Evolutionary conservation across 139 green algal genomes (phyloP).

Genomic region (Edaphochlamys debaryana): DNA sequence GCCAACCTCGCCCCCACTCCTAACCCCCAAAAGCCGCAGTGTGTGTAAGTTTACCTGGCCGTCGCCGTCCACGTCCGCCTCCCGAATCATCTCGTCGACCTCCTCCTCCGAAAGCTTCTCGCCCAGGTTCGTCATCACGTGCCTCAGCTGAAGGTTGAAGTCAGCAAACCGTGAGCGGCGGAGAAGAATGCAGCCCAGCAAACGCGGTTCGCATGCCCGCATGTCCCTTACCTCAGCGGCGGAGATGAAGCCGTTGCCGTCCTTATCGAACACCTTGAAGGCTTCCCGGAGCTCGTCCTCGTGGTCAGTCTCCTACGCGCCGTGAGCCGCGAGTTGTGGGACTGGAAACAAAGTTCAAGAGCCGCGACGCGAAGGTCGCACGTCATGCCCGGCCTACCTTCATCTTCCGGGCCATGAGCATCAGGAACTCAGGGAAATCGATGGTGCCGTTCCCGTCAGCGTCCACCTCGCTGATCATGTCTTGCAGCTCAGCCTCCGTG

Average conservation of each 20-base stretch:
- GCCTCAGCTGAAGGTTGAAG: conserved; percentile 94
- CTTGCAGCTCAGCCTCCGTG: conserved; percentile 98
- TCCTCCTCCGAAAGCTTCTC: conserved; percentile 99
- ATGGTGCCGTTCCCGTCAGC: conserved; percentile 99
- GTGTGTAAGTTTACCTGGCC: too few relatives aligned
- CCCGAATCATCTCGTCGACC: conserved; percentile 98
- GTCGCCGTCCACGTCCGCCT: conserved; percentile 94
- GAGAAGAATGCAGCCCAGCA: too few relatives aligned
- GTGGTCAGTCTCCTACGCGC: conserved; percentile 89
- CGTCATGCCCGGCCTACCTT: conserved; percentile 75
- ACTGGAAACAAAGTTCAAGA: not conserved
- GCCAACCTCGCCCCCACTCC: too few relatives aligned
- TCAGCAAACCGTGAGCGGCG: too few relatives aligned
- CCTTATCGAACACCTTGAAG: conserved; percentile 99
- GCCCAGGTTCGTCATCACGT: conserved; percentile 98
- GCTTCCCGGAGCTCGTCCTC: conserved; percentile 99
- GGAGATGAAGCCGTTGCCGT: conserved; percentile 99
- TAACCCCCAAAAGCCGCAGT: too few relatives aligned
- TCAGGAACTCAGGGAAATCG: conserved; percentile 99
- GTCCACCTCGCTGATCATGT: conserved; percentile 99
- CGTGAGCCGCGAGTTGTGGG: too few relatives aligned
- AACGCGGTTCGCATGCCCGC: not conserved
- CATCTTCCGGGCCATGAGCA: conserved; percentile 99
- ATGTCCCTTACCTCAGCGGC: conserved; percentile 86
- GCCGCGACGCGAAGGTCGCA: not conserved